Evolutionary conservation across 148 eudicot species (phyloP).

Genomic region (Persicaria tinctoria): DNA sequence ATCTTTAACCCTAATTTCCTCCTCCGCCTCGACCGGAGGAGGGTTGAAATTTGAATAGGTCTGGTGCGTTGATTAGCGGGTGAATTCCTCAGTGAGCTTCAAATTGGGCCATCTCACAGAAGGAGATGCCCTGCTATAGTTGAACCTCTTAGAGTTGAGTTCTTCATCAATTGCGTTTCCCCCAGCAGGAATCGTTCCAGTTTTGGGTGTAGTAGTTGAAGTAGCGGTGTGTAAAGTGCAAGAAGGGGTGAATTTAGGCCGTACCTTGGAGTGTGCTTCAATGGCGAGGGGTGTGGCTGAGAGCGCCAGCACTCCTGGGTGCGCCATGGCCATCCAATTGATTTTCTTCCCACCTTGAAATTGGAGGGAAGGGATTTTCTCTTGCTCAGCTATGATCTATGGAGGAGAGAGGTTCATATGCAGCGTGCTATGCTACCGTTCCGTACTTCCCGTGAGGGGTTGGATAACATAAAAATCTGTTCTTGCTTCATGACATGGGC

Average conservation of each 20-base stretch:
- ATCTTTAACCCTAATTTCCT: slow-evolving; percentile 16
- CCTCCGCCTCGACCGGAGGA: slow-evolving; percentile 14
- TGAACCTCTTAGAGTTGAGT: slow-evolving; percentile 33
- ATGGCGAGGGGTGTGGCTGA: slow-evolving; percentile 28
- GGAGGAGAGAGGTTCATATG: too few species aligned
- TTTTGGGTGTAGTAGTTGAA: slow-evolving; percentile 19
- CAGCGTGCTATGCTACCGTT: too few species aligned
- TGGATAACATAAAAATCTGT: too few species aligned
- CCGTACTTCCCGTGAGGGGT: too few species aligned
- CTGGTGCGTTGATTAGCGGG: slow-evolving; percentile 20
- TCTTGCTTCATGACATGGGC: too few species aligned
- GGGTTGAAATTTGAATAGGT: slow-evolving; percentile 30
- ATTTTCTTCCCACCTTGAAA: background rate
- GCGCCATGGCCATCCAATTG: slow-evolving; percentile 27
- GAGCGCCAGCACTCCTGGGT: slow-evolving; percentile 35
- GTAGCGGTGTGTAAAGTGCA: slow-evolving; percentile 33
- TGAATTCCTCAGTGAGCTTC: slow-evolving; percentile 32
- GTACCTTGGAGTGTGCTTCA: slow-evolving; percentile 39
- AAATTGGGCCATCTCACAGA: slow-evolving; percentile 87
- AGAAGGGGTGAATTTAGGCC: slow-evolving; percentile 19
- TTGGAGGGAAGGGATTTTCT: background rate
- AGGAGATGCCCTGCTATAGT: slow-evolving; percentile 73
- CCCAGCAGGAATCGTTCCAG: slow-evolving; percentile 7
- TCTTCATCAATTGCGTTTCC: slow-evolving; percentile 26
- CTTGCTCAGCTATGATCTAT: background rate